phyloP scores from a whole-genome alignment of 768 basidiomycete genomes.

The Boletus bicolor region DNA sequence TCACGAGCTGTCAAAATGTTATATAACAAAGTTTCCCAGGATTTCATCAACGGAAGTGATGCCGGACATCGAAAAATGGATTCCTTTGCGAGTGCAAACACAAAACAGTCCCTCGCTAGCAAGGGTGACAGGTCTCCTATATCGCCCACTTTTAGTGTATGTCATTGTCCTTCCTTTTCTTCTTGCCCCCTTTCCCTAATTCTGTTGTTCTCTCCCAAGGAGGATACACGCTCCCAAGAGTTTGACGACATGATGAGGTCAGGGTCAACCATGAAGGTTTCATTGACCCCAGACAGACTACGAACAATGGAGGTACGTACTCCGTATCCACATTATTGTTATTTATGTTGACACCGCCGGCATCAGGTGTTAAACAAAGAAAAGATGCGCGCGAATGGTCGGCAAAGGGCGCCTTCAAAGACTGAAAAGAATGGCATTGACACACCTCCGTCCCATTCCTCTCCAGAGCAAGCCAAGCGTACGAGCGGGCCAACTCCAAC shows the following conservation, averaged over 20 bases:
- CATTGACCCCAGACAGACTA: conserved; percentile 89
- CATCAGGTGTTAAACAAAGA: conserved; percentile 71
- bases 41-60: conserved; percentile 40
- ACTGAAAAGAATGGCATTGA: conserved; percentile 26
- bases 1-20: conserved; percentile 60
- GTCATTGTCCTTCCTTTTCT: conserved; percentile 11
- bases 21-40: conserved; percentile 38
- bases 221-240: conserved; percentile 62
- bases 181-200: background rate
- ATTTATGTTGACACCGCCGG: conserved; percentile 3
- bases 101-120: conserved; percentile 37
- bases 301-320: conserved; percentile 86
- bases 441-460: conserved; percentile 9
- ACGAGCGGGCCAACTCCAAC: conserved; percentile 40
- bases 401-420: conserved; percentile 21
- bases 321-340: conserved; percentile 14
- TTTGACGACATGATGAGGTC: conserved; percentile 94
- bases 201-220: conserved; percentile 35
- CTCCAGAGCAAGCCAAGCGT: conserved; percentile 26
- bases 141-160: conserved; percentile 34
- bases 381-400: conserved; percentile 42
- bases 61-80: conserved; percentile 54
- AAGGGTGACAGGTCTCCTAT: conserved; percentile 33
- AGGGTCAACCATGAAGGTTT: conserved; percentile 90
- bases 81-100: conserved; percentile 51